A percentile compares a stretch with the other conserved stretches of the same genome.
These are phyloP conservation scores for Vitis rupestris DNA, from an alignment of 164 flowering plant species.

Conservation along the genomic window DNA sequence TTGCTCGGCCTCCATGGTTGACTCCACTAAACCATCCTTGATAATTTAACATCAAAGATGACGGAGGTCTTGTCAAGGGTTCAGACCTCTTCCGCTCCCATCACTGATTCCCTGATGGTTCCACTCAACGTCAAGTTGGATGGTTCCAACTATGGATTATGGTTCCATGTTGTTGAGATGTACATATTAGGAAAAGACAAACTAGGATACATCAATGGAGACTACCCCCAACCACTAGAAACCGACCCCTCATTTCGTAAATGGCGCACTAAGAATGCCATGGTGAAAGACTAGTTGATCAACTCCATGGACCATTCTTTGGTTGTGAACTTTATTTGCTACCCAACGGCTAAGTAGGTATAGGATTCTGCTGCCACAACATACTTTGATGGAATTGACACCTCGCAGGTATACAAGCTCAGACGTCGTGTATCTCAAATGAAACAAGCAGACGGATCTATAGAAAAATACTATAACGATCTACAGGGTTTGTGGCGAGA, in stretches of 20 bases:
- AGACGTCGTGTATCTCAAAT: neutral
- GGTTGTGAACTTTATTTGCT: no score
- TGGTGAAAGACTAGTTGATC: neutral
- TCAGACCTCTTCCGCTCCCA: no score
- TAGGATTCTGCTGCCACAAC: neutral
- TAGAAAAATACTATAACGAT: constrained; percentile 5
- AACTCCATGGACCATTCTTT: no score
- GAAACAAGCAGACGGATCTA: neutral
- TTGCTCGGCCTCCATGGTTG: no score
- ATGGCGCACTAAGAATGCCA: constrained; percentile 7
- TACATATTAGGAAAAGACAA: no score
- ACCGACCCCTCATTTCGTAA: constrained; percentile 2
- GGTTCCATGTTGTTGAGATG: no score
- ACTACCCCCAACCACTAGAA: constrained; percentile 1
- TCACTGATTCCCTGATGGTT: neutral
- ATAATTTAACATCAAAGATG: no score
- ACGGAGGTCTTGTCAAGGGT: no score
- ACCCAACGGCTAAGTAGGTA: no score
- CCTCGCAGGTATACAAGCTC: neutral
- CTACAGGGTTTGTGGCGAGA: neutral
- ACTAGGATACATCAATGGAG: neutral
- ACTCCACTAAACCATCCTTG: no score
- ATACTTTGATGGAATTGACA: constrained; percentile 3
- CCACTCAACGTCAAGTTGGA: neutral
- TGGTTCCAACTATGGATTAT: neutral